Base-by-base conservation (phyloP, 805 yeast genomes). In the Metschnikowia vanudenii region DNA sequence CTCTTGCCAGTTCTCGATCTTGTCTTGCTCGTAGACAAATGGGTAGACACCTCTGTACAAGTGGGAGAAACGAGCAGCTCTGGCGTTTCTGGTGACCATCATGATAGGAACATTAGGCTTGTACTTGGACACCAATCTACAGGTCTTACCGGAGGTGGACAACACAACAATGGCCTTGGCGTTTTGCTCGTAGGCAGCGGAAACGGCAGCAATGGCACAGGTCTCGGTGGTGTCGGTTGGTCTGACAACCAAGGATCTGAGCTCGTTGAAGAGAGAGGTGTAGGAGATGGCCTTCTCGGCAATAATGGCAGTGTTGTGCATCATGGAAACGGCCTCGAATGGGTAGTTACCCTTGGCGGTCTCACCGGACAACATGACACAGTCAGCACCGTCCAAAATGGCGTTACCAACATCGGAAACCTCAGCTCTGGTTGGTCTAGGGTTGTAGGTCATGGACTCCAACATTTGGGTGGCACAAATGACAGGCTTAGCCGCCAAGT, bases 291-390 rank as follows among this genome's bases (percentile, higher is more conserved):
- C 96, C 78, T 86, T 87, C 81, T 94, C 99, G 63, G 99, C 98
- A 64, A 89, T 85, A 65, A 92, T 74, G 65, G 95, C 83, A 55
- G 97, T 94, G 80, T 91, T 92, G 77, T 91, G 97, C 99, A 94
- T 94, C 91, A 94, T 91, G 59, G 91, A 80, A 57, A 94, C 99
- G 54, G 99, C 96, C 79, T 94, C 96, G 55, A 84, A 73, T 71
- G 99, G 99, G 80, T 94, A 94, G 81, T 84, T 83, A 80, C 99
- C 99, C 84, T 94, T 94, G 67, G 99, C 99, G 63, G 99, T 94
- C 80, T 94, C 99, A 72, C 99, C 99, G 49, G 96, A 87, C 71
- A 94, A 82, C 99, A 94, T 94, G 69, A 94, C 98, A 87, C 99
- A 94, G 79, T 94, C 99, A 65, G 98, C 97, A 76, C 99, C 99